Conservation (phyloP, 1,139 yeast genomes). For the Protomyces arabidopsidicola region DNA sequence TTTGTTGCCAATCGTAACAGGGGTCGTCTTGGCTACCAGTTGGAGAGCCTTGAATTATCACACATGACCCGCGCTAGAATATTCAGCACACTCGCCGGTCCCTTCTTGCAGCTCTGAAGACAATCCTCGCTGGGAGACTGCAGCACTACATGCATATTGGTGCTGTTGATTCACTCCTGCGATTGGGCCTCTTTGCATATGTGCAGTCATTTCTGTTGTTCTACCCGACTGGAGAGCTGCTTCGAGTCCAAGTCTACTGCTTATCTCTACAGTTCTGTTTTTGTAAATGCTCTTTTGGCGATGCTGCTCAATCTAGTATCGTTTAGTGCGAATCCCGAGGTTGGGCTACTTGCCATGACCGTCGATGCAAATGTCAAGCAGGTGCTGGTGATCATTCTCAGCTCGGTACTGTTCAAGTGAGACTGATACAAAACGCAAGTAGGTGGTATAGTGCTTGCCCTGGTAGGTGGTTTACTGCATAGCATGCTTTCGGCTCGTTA, state of each 20-base stretch:
- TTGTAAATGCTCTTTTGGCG: slow-evolving; percentile 35
- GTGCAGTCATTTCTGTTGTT: slow-evolving; percentile 35
- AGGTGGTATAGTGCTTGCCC: too few relatives aligned
- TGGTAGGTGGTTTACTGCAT: neutral
- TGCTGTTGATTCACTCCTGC: slow-evolving; percentile 36
- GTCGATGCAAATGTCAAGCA: slow-evolving; percentile 37
- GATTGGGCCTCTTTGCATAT: slow-evolving; percentile 37
- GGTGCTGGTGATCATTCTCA: slow-evolving; percentile 35
- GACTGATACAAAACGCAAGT: too few relatives aligned
- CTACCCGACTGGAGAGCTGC: slow-evolving; percentile 36
- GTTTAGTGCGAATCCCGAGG: slow-evolving; percentile 36
- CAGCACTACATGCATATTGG: slow-evolving; percentile 35
- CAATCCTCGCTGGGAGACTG: slow-evolving; percentile 36
- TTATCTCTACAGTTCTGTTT: slow-evolving; percentile 28
- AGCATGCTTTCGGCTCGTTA: neutral
- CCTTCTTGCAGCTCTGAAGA: slow-evolving; percentile 36
- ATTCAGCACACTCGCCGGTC: slow-evolving; percentile 30
- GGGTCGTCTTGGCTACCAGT: slow-evolving; percentile 35
- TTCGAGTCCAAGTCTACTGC: slow-evolving; percentile 30
- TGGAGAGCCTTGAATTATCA: slow-evolving; percentile 35
- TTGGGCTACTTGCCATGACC: slow-evolving; percentile 37
- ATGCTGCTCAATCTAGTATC: slow-evolving; percentile 36
- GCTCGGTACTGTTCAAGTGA: slow-evolving; percentile 34
- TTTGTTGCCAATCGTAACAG: slow-evolving; percentile 33
- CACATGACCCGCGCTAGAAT: slow-evolving; percentile 14